Evolutionary conservation across 768 basidiomycete species (phyloP).

Genomic region (Boletus coccyginus): DNA sequence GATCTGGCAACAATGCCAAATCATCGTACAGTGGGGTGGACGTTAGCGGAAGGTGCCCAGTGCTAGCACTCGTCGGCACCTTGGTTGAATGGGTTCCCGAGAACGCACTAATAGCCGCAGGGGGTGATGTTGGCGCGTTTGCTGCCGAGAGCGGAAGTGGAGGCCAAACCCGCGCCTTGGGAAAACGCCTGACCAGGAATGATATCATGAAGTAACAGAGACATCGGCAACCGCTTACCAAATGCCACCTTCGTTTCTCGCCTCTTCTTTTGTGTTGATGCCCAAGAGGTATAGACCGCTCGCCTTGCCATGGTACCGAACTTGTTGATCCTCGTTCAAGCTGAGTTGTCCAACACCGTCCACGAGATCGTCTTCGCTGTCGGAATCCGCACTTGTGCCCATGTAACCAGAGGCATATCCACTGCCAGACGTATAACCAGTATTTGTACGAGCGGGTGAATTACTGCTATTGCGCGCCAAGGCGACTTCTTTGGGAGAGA

Average conservation of each 20-base stretch:
- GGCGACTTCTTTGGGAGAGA: slow-evolving; percentile 7
- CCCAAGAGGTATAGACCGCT: slow-evolving; percentile 77
- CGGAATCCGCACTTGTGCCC: slow-evolving; percentile 32
- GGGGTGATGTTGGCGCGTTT: slow-evolving; percentile 20
- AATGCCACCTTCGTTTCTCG: slow-evolving; percentile 71
- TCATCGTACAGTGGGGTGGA: slow-evolving; percentile 34
- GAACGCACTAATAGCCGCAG: slow-evolving; percentile 4
- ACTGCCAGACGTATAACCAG: slow-evolving; percentile 12
- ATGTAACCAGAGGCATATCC: slow-evolving; percentile 26
- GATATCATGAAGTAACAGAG: slow-evolving; percentile 13
- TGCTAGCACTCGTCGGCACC: slow-evolving; percentile 2
- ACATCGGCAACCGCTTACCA: slow-evolving; percentile 46
- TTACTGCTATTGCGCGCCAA: slow-evolving; percentile 14
- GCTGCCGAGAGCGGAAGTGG: slow-evolving; percentile 38
- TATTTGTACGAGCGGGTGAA: slow-evolving; percentile 14
- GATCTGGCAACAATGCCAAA: slow-evolving; percentile 52
- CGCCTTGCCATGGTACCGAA: slow-evolving; percentile 84
- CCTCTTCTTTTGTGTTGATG: slow-evolving; percentile 55
- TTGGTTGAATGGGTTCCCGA: slow-evolving; percentile 3
- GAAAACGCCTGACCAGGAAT: slow-evolving; percentile 62
- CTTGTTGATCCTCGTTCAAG: slow-evolving; percentile 82
- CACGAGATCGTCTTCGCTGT: slow-evolving; percentile 47
- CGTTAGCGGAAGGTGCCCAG: slow-evolving; percentile 16
- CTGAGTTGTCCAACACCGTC: slow-evolving; percentile 84
- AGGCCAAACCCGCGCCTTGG: slow-evolving; percentile 89